Base-by-base conservation (phyloP, 192 early-diverging fungal genomes). In the Coemansia reversa region DNA sequence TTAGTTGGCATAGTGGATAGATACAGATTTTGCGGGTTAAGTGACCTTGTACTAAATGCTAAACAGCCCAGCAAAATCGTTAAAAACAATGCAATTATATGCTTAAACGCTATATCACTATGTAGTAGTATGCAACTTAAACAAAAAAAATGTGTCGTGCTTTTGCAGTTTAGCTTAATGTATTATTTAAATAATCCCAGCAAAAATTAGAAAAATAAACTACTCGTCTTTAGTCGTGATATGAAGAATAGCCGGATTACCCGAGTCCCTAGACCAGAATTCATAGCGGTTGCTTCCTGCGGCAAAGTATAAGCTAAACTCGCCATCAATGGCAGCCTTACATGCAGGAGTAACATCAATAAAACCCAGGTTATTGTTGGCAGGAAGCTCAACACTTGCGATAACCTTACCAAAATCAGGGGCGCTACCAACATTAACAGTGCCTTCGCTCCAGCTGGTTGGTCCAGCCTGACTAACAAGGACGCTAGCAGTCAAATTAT, bases 241-340 rank as follows among this genome's bases (percentile, higher is more conserved):
- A 29, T 65, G 62, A 2, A 79, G 64, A 58, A 76, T 75, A 3
- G 79, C 74, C 6, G 79, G 79, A 32, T 76, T 81, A 14, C 79
- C 79, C 4, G 79, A 75, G 50, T 81, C 67, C 58, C 64, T 66
- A 19, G 79, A 81, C 73, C 70, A 73, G 53, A 81, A 73, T 53
- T 69, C 63, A 22, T 71, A 74, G 53, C 25, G 28, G 4, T 29
- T 65, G 50, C 58, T 57, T 33, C 58, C 30, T 7, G 74, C 32
- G 16, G 59, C 58, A 47, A 79, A 57, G 58, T 70, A 72, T 5
- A 74, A 35, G 22, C 60, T 69, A 47, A 72, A 69, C 32, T 62
- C 14, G 27, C 76, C 73, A 18, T 72, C 57, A 29, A 53, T 29
- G 3, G 59, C 63, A 16, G 56, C 58, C 63, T 68, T 51, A 52